Evolutionary conservation across 2,329 filamentous ascomycete genomes (phyloP).

Genomic region (Raffaelea ambrosiae): DNA sequence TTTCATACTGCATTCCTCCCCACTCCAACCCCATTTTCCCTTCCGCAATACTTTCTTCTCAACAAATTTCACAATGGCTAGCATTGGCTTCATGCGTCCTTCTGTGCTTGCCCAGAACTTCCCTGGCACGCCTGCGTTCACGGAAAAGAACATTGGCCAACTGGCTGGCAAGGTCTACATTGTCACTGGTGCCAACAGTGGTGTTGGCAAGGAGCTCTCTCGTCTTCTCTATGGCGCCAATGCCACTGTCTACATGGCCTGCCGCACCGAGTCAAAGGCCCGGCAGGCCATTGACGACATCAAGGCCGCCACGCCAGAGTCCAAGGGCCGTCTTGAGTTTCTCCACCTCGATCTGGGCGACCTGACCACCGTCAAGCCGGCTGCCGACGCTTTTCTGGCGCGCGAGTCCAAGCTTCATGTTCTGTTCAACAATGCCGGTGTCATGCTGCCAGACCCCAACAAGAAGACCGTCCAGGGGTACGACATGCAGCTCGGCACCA

Average conservation of each 20-base stretch:
- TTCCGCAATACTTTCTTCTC: too few relatives aligned
- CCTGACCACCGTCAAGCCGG: conserved; percentile 16
- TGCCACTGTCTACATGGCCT: conserved; percentile 42
- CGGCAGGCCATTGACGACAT: conserved; percentile 32
- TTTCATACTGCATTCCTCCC: too few relatives aligned
- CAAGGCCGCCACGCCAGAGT: conserved; percentile 12
- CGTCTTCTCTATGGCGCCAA: conserved; percentile 41
- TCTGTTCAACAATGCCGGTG: conserved; percentile 31
- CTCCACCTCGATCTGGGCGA: conserved; percentile 23
- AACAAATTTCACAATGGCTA: conserved; percentile 6
- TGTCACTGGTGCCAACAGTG: conserved; percentile 27
- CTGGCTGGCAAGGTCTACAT: conserved; percentile 31
- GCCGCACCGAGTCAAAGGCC: conserved; percentile 32
- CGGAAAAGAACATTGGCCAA: conserved; percentile 21
- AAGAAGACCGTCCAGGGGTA: conserved; percentile 31
- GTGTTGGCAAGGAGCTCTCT: conserved; percentile 38
- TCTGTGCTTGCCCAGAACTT: conserved; percentile 14
- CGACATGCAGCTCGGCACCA: conserved; percentile 23
- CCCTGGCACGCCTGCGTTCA: conserved; percentile 20
- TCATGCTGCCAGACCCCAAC: conserved; percentile 21
- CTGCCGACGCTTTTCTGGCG: conserved; percentile 15
- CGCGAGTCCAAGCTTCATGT: conserved; percentile 22
- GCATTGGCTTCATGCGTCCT: neutral
- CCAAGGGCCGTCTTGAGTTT: conserved; percentile 22
- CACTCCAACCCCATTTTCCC: too few relatives aligned